phyloP scores from a whole-genome alignment of 371 early-diverging fungal genomes.

The Conidiobolus incongruus region DNA sequence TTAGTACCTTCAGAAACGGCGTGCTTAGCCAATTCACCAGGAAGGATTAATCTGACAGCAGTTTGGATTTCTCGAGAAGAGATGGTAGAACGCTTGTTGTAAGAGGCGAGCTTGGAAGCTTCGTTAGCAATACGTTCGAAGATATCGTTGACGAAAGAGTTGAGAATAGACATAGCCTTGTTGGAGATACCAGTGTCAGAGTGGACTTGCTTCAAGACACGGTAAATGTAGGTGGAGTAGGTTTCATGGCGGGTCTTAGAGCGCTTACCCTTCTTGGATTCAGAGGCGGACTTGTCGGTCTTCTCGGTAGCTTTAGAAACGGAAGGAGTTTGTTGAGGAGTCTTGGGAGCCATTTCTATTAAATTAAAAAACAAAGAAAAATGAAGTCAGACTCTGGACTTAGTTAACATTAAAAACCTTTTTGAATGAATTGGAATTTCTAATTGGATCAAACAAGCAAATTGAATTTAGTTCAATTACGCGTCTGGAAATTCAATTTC shows the following conservation, averaged over 20 bases:
- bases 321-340: slow-evolving; percentile 32
- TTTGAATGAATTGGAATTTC: too few species aligned
- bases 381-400: neutral
- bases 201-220: slow-evolving; percentile 93
- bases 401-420: neutral
- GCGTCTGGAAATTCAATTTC: too few species aligned
- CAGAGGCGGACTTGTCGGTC: slow-evolving; percentile 14
- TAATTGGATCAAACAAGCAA: too few species aligned
- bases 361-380: neutral
- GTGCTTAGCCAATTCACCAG: slow-evolving; percentile 92
- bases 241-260: slow-evolving; percentile 59
- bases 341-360: slow-evolving; percentile 7
- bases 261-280: slow-evolving; percentile 31
- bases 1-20: slow-evolving; percentile 95
- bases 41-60: slow-evolving; percentile 77
- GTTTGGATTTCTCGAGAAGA: slow-evolving; percentile 90
- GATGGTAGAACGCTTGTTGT: slow-evolving; percentile 89
- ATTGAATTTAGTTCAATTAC: too few species aligned
- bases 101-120: slow-evolving; percentile 77
- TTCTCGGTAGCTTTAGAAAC: slow-evolving; percentile 18
- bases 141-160: slow-evolving; percentile 95
- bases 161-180: slow-evolving; percentile 96
- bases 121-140: slow-evolving; percentile 82
- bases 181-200: slow-evolving; percentile 95
- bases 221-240: slow-evolving; percentile 89